Evolutionary conservation across 2,329 filamentous ascomycete genomes (phyloP), one percentile per base, ranked within the genome.

Genomic region (Paracamarosporium sp.): DNA sequence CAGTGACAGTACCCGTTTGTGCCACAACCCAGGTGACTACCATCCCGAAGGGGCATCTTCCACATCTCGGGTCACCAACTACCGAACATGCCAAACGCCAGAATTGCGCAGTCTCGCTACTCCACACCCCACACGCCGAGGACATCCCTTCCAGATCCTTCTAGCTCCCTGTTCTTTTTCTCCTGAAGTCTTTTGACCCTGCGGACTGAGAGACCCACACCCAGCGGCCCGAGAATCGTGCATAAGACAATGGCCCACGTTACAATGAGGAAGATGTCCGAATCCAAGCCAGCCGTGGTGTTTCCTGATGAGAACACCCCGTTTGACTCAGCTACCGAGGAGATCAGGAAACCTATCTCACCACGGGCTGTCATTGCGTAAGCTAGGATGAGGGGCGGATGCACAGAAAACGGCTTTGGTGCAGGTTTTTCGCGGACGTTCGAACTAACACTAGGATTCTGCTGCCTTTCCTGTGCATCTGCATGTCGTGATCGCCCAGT

Each of bases 271-370:
- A 84, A 86, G 0, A 83, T 78, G 33, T 84, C 79, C 0, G 80
- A 79, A 15, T 73, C 71, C 2, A 60, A 65, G 6, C 59, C 56
- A 1, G 54, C 53, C 17, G 50, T 56, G 8, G 46, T 25, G 12
- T 56, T 44, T 1, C 64, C 53, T 5, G 64, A 59, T 1, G 72
- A 71, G 57, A 85, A 85, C 11, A 85, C 78, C 0, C 82, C 81
- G 13, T 79, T 76, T 5, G 76, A 82, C 65, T 91, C 83, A 0
- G 89, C 89, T 0, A 93, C 73, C 0, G 88, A 86, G 1, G 88
- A 87, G 59, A 95, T 91, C 41, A 94, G 73, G 60, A 92, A 92
- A 0, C 90, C 90, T 31, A 94, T 91, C 71, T 95, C 91, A 0
- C 91, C 90, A n/a, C 90, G 82, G 0, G 90, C 86, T 0, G 90